Percentiles rank a stretch among this genome's conserved stretches.
Conservation (phyloP, 2,329 filamentous ascomycete genomes). For the Aspergillus novofumigatus region DNA sequence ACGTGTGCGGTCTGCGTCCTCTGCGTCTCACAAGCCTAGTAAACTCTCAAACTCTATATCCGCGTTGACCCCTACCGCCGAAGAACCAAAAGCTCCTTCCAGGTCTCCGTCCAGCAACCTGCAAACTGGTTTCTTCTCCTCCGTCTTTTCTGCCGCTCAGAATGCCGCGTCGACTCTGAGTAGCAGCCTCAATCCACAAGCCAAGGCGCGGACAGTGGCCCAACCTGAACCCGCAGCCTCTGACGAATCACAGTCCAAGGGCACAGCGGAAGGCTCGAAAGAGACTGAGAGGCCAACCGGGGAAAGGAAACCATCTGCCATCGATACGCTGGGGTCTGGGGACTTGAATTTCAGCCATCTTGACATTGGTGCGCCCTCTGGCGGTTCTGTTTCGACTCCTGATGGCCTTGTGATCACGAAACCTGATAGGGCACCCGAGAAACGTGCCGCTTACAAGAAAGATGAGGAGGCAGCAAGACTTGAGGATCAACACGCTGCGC, state of each 20-base stretch:
- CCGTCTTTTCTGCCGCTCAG: constrained; percentile 87
- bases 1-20: constrained; percentile 55
- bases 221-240: constrained; percentile 26
- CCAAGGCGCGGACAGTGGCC: constrained; percentile 38
- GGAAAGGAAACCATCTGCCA: constrained; percentile 64
- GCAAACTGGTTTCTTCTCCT: constrained; percentile 77
- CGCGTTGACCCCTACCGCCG: constrained; percentile 68
- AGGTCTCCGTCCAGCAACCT: constrained; percentile 54
- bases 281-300: constrained; percentile 29
- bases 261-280: constrained; percentile 23
- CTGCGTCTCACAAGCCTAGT: constrained; percentile 61
- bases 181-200: constrained; percentile 54
- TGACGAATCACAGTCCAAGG: constrained; percentile 25
- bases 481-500: constrained; percentile 56
- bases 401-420: constrained; percentile 38
- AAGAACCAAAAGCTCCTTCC: constrained; percentile 52
- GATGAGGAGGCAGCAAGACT: constrained; percentile 54
- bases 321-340: constrained; percentile 84
- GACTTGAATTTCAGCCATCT: constrained; percentile 86
- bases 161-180: constrained; percentile 81
- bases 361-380: constrained; percentile 56
- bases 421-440: constrained; percentile 27
- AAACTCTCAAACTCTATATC: constrained; percentile 76
- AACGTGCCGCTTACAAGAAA: constrained; percentile 33
- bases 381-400: constrained; percentile 32